A percentile compares a stretch with the other conserved stretches of the same genome.
phyloP scores from a whole-genome alignment of 257 asterid genomes.

The Nicotiana tabacum region DNA sequence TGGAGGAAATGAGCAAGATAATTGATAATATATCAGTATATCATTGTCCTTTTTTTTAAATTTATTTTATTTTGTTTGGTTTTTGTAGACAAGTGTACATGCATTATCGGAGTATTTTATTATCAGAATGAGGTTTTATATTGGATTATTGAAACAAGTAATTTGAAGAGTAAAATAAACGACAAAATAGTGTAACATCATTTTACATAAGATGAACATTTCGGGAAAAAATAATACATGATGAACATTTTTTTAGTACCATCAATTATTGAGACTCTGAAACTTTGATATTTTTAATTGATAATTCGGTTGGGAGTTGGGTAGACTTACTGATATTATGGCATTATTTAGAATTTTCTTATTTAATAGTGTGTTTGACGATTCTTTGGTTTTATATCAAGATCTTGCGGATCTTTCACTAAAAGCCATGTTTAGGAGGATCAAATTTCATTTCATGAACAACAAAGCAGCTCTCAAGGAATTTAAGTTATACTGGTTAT shows the following conservation, averaged over 20 bases:
- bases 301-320: not conserved
- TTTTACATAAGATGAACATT: not conserved
- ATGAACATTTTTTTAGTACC: not conserved
- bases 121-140: not conserved
- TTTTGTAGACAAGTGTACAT: not conserved
- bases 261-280: not conserved
- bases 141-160: not conserved
- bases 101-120: not conserved
- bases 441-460: too few species aligned
- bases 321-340: not conserved
- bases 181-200: not conserved
- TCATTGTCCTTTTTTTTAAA: not conserved
- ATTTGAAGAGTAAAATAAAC: not conserved
- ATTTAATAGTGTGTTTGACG: not conserved
- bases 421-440: too few species aligned
- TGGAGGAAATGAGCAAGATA: conserved; percentile 24
- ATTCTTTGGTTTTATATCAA: not conserved
- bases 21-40: not conserved
- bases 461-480: not conserved
- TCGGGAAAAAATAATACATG: not conserved
- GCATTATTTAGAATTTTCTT: not conserved
- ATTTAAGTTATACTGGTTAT: not conserved
- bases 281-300: not conserved
- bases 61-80: not conserved
- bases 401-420: not conserved